Percentiles rank a stretch among this genome's conserved stretches.
Conservation (phyloP, 177 flowering plant species). For the Vitis hybrid region DNA sequence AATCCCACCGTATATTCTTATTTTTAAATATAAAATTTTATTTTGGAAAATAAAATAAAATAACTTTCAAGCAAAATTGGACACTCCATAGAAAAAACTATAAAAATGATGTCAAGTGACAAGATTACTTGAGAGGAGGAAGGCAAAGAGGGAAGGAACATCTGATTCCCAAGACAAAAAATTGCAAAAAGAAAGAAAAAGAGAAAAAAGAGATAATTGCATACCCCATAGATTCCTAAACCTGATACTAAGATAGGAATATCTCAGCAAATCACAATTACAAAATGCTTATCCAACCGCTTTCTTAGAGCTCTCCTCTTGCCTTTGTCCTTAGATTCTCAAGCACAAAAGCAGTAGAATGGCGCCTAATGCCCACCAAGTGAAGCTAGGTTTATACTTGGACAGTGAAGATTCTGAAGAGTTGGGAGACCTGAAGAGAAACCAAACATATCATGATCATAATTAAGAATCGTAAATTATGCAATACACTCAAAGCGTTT, state of each 20-base stretch:
- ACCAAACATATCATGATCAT: not conserved
- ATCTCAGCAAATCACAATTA: slow-evolving; percentile 8
- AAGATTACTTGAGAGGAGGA: too few relatives aligned
- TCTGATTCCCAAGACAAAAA: slow-evolving; percentile 5
- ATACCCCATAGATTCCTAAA: slow-evolving; percentile 13
- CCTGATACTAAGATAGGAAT: slow-evolving; percentile 22
- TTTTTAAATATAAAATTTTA: too few relatives aligned
- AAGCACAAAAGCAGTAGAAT: slow-evolving; percentile 38
- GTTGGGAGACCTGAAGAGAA: slow-evolving; percentile 31
- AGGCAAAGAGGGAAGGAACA: not conserved
- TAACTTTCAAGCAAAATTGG: too few relatives aligned
- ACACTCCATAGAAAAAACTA: too few relatives aligned
- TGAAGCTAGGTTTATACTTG: slow-evolving; percentile 10
- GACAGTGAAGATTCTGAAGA: slow-evolving; percentile 33
- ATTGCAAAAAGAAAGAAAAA: not conserved
- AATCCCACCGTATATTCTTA: too few relatives aligned
- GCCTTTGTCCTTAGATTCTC: slow-evolving; percentile 11
- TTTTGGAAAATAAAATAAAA: too few relatives aligned
- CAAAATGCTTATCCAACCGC: not conserved
- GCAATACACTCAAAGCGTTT: too few relatives aligned
- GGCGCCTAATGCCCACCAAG: slow-evolving; percentile 29
- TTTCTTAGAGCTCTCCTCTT: not conserved
- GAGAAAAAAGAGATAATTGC: not conserved
- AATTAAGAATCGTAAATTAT: not conserved
- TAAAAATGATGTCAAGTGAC: too few relatives aligned